A percentile compares a stretch with the other conserved stretches of the same genome.
Conservation (phyloP, 2,329 filamentous ascomycete genomes). For the Neocucurbitaria cava region DNA sequence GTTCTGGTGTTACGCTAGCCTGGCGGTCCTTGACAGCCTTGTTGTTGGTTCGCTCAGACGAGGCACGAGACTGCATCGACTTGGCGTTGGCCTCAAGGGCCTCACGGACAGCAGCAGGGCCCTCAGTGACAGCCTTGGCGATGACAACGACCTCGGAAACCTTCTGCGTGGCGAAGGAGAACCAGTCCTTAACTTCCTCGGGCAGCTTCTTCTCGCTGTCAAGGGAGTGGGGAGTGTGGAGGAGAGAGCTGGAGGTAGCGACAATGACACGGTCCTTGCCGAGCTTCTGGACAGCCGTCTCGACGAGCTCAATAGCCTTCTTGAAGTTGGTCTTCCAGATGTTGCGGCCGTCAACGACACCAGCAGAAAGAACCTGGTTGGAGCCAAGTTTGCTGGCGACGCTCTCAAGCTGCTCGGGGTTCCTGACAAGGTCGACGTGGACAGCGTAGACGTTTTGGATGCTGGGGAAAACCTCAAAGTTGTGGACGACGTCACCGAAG, state of each 20-base stretch:
- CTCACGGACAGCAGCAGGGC: slow-evolving; percentile 82
- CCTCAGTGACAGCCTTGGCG: slow-evolving; percentile 95
- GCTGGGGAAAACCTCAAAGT: slow-evolving; percentile 86
- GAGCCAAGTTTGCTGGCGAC: slow-evolving; percentile 83
- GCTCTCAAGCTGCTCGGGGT: slow-evolving; percentile 94
- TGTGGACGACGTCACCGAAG: slow-evolving; percentile 99
- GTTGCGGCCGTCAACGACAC: slow-evolving; percentile 98
- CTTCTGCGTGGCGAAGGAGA: slow-evolving; percentile 98
- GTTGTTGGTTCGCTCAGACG: slow-evolving; percentile 95
- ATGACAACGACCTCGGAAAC: slow-evolving; percentile 87
- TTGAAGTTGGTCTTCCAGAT: slow-evolving; percentile 99
- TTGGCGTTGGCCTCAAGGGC: slow-evolving; percentile 97
- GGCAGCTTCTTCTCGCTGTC: slow-evolving; percentile 99
- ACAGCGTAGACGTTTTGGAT: slow-evolving; percentile 77
- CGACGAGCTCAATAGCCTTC: slow-evolving; percentile 87
- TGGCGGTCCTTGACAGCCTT: slow-evolving; percentile 97
- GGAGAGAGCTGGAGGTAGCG: slow-evolving; percentile 94
- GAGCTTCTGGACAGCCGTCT: slow-evolving; percentile 91
- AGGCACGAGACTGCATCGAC: slow-evolving; percentile 88
- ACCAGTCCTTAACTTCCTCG: slow-evolving; percentile 93
- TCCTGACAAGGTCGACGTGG: slow-evolving; percentile 95
- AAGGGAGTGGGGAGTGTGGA: slow-evolving; percentile 98
- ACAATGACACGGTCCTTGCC: slow-evolving; percentile 98
- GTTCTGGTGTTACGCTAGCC: slow-evolving; percentile 78
- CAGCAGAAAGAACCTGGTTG: slow-evolving; percentile 89